Conservation (phyloP, 495 filamentous ascomycete species). For the Extremus antarcticus region DNA sequence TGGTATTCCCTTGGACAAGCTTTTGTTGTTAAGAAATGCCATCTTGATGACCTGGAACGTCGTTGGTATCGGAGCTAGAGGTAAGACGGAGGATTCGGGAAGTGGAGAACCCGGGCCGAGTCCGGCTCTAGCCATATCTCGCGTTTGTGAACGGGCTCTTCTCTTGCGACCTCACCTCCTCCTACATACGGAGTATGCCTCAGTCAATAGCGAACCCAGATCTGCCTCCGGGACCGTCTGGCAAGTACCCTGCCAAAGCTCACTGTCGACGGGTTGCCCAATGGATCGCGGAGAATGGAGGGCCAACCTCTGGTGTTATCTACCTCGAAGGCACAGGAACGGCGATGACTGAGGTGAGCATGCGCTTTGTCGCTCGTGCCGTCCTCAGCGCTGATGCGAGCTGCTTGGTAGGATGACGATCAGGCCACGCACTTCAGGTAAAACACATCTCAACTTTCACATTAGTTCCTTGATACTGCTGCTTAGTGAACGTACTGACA, state of each 20-base stretch:
- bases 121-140: no score
- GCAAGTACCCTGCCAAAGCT: slow-evolving; percentile 91
- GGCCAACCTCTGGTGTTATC: slow-evolving; percentile 52
- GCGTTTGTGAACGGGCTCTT: no score
- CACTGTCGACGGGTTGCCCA: slow-evolving; percentile 76
- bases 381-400: background rate
- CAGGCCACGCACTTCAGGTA: slow-evolving; percentile 67
- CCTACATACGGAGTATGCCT: no score
- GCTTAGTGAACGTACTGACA: slow-evolving; percentile 2
- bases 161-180: no score
- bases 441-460: slow-evolving; percentile 5
- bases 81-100: no score
- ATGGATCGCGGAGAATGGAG: slow-evolving; percentile 51
- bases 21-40: no score
- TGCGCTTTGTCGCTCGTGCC: background rate
- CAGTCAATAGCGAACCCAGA: slow-evolving; percentile 16
- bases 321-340: slow-evolving; percentile 83
- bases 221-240: slow-evolving; percentile 23
- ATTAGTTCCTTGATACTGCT: background rate
- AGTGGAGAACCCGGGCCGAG: no score
- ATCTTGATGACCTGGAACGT: no score
- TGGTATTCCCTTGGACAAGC: no score
- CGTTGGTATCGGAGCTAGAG: no score
- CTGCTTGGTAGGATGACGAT: slow-evolving; percentile 66
- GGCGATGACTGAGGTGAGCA: slow-evolving; percentile 27